A percentile compares a stretch with the other conserved stretches of the same genome.
Conservation (phyloP, 2,329 filamentous ascomycete genomes). For the Fusarium sp. region DNA sequence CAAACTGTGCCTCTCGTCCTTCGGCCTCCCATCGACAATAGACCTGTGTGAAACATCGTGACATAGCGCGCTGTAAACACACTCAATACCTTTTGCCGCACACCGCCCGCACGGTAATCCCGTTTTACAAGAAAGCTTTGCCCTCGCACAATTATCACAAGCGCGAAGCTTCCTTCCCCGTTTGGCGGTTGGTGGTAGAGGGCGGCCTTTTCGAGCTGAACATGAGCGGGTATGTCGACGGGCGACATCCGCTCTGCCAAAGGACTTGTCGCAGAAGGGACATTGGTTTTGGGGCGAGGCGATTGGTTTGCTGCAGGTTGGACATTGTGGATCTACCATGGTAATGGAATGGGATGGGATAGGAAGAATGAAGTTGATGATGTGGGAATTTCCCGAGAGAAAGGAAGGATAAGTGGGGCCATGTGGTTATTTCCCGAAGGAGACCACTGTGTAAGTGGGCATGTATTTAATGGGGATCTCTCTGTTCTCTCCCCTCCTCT, state of each 20-base stretch:
- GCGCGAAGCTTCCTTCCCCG: slow-evolving; percentile 29
- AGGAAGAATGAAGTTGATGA: not conserved
- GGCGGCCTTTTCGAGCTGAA: not conserved
- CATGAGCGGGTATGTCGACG: slow-evolving; percentile 27
- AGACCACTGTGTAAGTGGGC: not conserved
- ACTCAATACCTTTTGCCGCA: not conserved
- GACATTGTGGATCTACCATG: slow-evolving; percentile 6
- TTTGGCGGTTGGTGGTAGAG: slow-evolving; percentile 18
- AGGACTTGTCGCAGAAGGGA: slow-evolving; percentile 27
- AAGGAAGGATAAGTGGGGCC: slow-evolving; percentile 1
- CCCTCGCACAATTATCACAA: slow-evolving; percentile 13
- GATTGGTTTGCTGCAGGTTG: not conserved
- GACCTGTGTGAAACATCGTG: slow-evolving; percentile 2
- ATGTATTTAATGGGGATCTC: not conserved
- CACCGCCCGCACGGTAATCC: slow-evolving; percentile 15
- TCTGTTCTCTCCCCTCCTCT: not conserved
- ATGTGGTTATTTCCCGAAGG: slow-evolving; percentile 29
- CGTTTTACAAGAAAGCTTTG: slow-evolving; percentile 15
- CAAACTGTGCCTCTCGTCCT: not conserved
- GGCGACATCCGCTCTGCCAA: slow-evolving; percentile 27
- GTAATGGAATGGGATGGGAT: not conserved
- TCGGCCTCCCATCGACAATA: not conserved
- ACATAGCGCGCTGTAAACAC: slow-evolving; percentile 25
- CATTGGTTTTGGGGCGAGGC: not conserved
- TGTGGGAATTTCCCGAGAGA: slow-evolving; percentile 33